These are phyloP conservation scores for Epichloe aotearoae DNA, from an alignment of 2,329 filamentous ascomycete genomes.

Conservation along the genomic window DNA sequence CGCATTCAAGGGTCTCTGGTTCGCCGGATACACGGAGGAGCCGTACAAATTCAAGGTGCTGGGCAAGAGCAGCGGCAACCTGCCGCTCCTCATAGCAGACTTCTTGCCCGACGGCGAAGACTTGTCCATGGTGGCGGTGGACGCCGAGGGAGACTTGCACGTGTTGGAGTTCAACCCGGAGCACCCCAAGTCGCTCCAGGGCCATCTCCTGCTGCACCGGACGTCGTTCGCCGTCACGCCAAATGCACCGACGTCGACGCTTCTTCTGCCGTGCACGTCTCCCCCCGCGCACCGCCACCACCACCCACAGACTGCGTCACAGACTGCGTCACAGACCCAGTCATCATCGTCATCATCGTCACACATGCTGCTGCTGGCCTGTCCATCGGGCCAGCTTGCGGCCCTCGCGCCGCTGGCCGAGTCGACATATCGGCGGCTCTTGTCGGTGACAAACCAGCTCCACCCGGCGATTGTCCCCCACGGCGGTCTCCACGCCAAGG, in stretches of 20 bases:
- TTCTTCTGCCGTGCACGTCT: slow-evolving; percentile 57
- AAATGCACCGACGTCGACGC: slow-evolving; percentile 61
- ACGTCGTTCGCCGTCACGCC: slow-evolving; percentile 77
- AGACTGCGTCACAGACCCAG: slow-evolving; percentile 2
- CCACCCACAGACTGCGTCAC: slow-evolving; percentile 7
- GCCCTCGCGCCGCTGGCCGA: slow-evolving; percentile 69
- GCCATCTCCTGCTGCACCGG: slow-evolving; percentile 73
- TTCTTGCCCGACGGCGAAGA: slow-evolving; percentile 78
- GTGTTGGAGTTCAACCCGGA: slow-evolving; percentile 91
- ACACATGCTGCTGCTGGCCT: slow-evolving; percentile 53
- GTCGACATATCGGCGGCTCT: slow-evolving; percentile 68
- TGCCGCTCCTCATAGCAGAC: slow-evolving; percentile 72
- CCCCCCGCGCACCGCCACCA: slow-evolving; percentile 21
- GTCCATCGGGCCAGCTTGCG: slow-evolving; percentile 61
- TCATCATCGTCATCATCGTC: slow-evolving; percentile 19
- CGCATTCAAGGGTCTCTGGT: slow-evolving; percentile 88
- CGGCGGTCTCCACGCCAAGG: slow-evolving; percentile 72
- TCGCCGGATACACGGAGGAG: slow-evolving; percentile 91
- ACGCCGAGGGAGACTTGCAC: slow-evolving; percentile 76
- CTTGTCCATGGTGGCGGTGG: slow-evolving; percentile 69
- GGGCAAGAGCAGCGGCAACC: slow-evolving; percentile 66
- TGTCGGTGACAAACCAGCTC: slow-evolving; percentile 69
- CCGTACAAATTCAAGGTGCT: slow-evolving; percentile 92
- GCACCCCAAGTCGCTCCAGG: slow-evolving; percentile 84
- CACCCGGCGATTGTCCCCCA: slow-evolving; percentile 60